phyloP scores from a whole-genome alignment of 805 yeast species.

The Starmera pachycereana region DNA sequence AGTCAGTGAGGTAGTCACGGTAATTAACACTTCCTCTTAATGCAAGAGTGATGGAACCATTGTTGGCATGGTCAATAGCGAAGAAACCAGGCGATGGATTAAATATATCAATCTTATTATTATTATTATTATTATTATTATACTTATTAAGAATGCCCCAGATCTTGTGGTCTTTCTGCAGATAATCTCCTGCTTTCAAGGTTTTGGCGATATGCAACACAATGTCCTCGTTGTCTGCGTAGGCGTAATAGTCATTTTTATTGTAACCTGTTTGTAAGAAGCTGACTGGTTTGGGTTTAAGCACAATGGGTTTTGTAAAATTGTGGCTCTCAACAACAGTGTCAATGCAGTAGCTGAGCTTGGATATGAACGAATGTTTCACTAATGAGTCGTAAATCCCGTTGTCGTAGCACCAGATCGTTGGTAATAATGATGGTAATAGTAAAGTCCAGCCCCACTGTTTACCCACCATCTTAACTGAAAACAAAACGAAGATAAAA shows the following conservation, averaged over 20 bases:
- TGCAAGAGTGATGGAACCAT: conserved; percentile 36
- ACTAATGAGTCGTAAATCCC: conserved; percentile 10
- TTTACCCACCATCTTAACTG: neutral
- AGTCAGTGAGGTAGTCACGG: conserved; percentile 53
- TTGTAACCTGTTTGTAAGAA: conserved; percentile 7
- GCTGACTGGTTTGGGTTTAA: conserved; percentile 7
- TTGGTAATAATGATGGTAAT: neutral
- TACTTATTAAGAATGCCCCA: neutral
- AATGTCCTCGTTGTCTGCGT: neutral
- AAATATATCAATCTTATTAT: neutral
- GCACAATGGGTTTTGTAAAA: conserved; percentile 8
- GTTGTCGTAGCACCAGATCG: conserved; percentile 2
- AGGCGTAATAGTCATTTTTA: conserved; percentile 3
- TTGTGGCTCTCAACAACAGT: conserved; percentile 3
- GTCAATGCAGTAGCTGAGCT: conserved; percentile 14
- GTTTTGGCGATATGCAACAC: conserved; percentile 7
- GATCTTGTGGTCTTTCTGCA: neutral
- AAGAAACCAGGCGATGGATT: conserved; percentile 31
- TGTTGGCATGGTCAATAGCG: conserved; percentile 35
- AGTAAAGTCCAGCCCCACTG: neutral
- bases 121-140: neutral
- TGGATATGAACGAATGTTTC: conserved; percentile 11
- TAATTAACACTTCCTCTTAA: conserved; percentile 55
- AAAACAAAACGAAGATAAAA: no score
- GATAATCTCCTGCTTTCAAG: neutral